Percentiles rank a stretch among this genome's conserved stretches.
phyloP scores from a whole-genome alignment of 371 early-diverging fungal species.

The Blakeslea trispora region DNA sequence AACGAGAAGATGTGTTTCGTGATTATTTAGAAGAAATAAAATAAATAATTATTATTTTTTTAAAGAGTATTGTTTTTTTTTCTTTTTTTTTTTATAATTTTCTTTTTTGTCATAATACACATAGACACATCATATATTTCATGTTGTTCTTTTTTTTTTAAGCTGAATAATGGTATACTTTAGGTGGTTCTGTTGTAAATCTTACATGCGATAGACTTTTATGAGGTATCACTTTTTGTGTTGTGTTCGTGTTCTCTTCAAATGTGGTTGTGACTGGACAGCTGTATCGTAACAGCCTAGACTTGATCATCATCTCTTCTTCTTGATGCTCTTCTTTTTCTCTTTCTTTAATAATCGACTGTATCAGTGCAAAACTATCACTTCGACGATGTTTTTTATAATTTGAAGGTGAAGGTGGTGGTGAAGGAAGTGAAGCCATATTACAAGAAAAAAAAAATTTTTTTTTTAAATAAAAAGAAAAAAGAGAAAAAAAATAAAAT shows the following conservation, averaged over 20 bases:
- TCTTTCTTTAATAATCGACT: constrained; percentile 41
- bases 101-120: neutral
- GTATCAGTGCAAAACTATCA: constrained; percentile 39
- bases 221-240: constrained; percentile 15
- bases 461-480: constrained; percentile 1
- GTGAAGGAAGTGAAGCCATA: constrained; percentile 23
- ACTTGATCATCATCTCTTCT: constrained; percentile 30
- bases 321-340: constrained; percentile 37
- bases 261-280: constrained; percentile 1
- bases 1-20: constrained; percentile 67
- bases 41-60: neutral
- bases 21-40: constrained; percentile 49
- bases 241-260: neutral
- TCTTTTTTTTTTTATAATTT: no score
- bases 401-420: constrained; percentile 26
- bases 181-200: constrained; percentile 44
- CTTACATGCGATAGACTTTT: constrained; percentile 34
- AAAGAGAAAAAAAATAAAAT: constrained; percentile 2
- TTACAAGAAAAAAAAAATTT: neutral
- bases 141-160: neutral
- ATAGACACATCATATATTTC: no score
- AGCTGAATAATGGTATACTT: constrained; percentile 27
- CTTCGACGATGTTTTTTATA: constrained; percentile 31
- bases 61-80: neutral
- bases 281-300: constrained; percentile 11